Percentiles rank a stretch among this genome's conserved stretches.
Conservation (phyloP, 192 early-diverging fungal genomes). For the Mortierella hygrophila region DNA sequence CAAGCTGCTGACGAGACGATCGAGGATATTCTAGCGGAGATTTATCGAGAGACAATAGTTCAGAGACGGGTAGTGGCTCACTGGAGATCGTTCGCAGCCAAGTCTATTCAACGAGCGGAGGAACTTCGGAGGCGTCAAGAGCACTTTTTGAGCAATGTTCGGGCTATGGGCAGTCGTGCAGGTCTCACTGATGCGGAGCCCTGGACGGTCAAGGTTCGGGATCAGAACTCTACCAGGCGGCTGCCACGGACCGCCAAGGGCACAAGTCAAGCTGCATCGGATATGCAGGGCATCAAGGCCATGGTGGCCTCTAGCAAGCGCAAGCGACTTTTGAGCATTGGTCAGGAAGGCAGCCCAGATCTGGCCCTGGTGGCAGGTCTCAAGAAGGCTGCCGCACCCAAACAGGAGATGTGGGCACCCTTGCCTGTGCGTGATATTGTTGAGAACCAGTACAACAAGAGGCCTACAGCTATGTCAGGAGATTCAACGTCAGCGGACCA, state of each 20-base stretch:
- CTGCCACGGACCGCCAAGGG: background rate
- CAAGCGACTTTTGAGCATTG: conserved; percentile 33
- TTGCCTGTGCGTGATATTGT: conserved; percentile 35
- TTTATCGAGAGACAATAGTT: conserved; percentile 29
- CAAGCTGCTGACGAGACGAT: background rate
- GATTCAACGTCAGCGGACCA: background rate
- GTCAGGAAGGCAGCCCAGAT: conserved; percentile 35
- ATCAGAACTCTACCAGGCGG: conserved; percentile 9
- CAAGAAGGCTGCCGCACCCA: conserved; percentile 35
- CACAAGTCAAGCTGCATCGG: background rate
- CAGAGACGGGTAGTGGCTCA: conserved; percentile 10
- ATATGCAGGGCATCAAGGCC: conserved; percentile 14
- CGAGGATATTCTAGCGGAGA: conserved; percentile 18
- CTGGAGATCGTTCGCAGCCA: conserved; percentile 22
- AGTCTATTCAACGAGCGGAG: conserved; percentile 24
- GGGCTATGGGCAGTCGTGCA: conserved; percentile 42
- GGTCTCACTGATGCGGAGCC: conserved; percentile 18
- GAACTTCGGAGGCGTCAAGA: conserved; percentile 34
- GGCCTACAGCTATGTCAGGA: background rate
- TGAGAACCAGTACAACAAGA: conserved; percentile 3
- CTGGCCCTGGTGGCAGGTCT: conserved; percentile 28
- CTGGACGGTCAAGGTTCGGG: conserved; percentile 23
- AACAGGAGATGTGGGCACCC: conserved; percentile 38
- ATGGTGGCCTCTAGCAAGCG: conserved; percentile 37
- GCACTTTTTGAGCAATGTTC: conserved; percentile 35